Conservation (phyloP, 495 filamentous ascomycete genomes). For the Beverwykella pulmonaria region DNA sequence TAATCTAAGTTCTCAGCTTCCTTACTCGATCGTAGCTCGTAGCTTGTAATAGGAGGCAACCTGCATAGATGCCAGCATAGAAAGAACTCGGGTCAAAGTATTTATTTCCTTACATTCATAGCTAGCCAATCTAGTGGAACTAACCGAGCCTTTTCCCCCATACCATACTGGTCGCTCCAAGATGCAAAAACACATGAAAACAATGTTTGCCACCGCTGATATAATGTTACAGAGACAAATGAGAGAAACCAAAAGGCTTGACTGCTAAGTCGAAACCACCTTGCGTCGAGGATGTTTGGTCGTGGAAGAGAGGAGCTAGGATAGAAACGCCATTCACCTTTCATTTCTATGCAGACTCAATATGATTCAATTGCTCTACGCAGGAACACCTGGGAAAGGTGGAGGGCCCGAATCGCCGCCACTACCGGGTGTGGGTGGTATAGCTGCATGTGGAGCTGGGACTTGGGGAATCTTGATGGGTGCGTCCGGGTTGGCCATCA, state of each 20-base stretch:
- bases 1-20: too few species aligned
- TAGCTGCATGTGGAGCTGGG: background rate
- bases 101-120: background rate
- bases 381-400: slow-evolving; percentile 10
- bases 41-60: too few species aligned
- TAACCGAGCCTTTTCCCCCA: background rate
- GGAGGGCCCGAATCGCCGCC: slow-evolving; percentile 5
- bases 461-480: slow-evolving; percentile 61
- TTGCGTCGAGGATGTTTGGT: background rate
- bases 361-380: background rate
- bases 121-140: background rate
- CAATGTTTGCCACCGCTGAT: background rate
- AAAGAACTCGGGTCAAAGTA: too few species aligned
- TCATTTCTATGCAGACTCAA: slow-evolving; percentile 12
- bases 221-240: slow-evolving; percentile 6
- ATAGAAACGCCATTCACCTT: slow-evolving; percentile 24
- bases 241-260: background rate
- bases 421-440: background rate
- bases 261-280: background rate
- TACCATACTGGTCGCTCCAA: background rate
- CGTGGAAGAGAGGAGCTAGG: background rate
- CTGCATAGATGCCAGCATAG: too few species aligned
- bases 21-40: too few species aligned
- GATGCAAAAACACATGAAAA: background rate
- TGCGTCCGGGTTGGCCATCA: slow-evolving; percentile 49